Evolutionary conservation across 2,329 filamentous ascomycete species (phyloP), one percentile per base, ranked within the genome.

Genomic region (Botrytis byssoidea): DNA sequence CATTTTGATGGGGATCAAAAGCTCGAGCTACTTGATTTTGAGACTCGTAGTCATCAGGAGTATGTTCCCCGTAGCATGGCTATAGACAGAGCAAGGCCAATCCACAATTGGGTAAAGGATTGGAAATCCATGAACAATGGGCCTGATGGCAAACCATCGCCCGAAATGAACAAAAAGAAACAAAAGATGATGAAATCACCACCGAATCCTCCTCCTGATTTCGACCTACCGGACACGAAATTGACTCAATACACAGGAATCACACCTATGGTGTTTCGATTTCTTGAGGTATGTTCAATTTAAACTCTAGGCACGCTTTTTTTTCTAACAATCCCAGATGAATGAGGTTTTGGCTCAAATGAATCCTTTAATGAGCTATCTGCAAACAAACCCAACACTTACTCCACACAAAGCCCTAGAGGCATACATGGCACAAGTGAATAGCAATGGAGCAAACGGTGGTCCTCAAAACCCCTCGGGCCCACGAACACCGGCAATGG

Each of bases 11-110:
- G 85, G 14, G 88, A 92, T 55, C 91, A 94, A 75, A 94, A 92
- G 81, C 91, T 99, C 74, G 93, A 97, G 75, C 86, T 94, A 74
- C 87, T 98, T 67, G 93, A 97, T 79, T 95, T 98, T 77, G 86
- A 90, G 65, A 93, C 93, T 1, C 88, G 86, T 51, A 87, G 86
- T 68, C 92, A 97, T 79, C 93, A 95, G 77, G 95, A 98, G 83
- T 97, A 92, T 79, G 85, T 98, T 64, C 91, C 94, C 35, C 89
- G 93, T 71, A 88, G 86, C 75, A 86, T 86, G 76, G 87, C 90
- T 14, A 87, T 91, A 57, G 85, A 90, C 63, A 88, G 88, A 10
- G 89, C 89, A 22, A 87, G 88, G 77, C 89, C 89, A 3, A 84
- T 87, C 40, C 89, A 91, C 76, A 85, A 86, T 75, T 91, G 89